Percentiles rank a stretch among this genome's conserved stretches.
Evolutionary conservation across 306 rosid species (phyloP).

Genomic region (Quercus parvula): DNA sequence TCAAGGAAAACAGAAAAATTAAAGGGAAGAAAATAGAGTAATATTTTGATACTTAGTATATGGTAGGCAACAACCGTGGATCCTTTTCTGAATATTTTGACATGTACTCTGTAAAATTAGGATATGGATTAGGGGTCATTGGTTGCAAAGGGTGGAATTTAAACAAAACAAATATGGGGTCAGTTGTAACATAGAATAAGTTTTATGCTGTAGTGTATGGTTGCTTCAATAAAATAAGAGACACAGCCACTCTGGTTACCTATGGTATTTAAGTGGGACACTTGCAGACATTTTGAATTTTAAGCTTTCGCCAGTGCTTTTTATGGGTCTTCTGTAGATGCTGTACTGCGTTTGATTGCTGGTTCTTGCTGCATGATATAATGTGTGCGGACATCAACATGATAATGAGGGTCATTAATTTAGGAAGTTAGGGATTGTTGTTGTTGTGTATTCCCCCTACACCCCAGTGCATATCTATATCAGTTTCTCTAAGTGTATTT

Average conservation of each 20-base stretch:
- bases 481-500: constrained; percentile 21
- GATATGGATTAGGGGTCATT: not conserved
- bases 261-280: not conserved
- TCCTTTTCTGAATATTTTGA: too few relatives aligned
- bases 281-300: too few relatives aligned
- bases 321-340: not conserved
- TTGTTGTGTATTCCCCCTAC: not conserved
- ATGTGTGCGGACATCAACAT: not conserved
- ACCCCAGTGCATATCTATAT: not conserved
- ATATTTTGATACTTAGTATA: too few relatives aligned
- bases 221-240: not conserved
- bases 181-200: not conserved
- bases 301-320: not conserved
- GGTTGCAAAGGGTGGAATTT: not conserved
- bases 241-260: not conserved
- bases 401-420: not conserved
- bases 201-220: not conserved
- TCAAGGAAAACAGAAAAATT: too few relatives aligned
- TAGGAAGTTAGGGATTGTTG: not conserved
- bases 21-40: too few relatives aligned
- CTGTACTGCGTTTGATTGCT: not conserved
- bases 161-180: not conserved
- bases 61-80: too few relatives aligned
- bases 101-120: not conserved
- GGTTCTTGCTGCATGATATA: not conserved